Conservation (phyloP, 208 protist genomes). For the Blechomonas ayalai region DNA sequence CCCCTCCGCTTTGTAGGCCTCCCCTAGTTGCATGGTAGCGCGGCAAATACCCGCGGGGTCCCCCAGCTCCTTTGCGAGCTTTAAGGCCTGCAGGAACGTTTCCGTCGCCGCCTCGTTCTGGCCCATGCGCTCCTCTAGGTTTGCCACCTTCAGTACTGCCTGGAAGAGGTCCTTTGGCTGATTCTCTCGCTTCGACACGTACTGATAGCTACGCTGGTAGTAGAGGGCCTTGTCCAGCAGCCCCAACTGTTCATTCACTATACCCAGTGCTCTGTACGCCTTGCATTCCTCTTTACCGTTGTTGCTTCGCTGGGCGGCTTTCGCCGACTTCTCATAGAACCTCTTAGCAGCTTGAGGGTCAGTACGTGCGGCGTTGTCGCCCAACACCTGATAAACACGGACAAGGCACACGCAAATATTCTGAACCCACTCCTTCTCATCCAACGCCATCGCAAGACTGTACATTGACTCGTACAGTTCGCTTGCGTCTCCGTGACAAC, state of each 20-base stretch:
- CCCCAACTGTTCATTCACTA: constrained; percentile 60
- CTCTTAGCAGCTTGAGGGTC: constrained; percentile 26
- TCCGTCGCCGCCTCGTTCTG: constrained; percentile 50
- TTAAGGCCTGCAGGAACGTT: constrained; percentile 55
- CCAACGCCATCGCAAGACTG: constrained; percentile 45
- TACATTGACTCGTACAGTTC: constrained; percentile 63
- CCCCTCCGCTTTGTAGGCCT: constrained; percentile 45
- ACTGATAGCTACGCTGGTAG: constrained; percentile 62
- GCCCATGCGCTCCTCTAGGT: constrained; percentile 74
- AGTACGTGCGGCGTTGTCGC: constrained; percentile 16
- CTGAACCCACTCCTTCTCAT: constrained; percentile 28
- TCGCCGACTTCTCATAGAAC: constrained; percentile 42
- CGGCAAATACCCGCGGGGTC: constrained; percentile 56
- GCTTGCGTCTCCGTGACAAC: constrained; percentile 35
- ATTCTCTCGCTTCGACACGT: constrained; percentile 31
- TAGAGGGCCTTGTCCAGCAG: constrained; percentile 51
- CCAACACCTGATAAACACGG: constrained; percentile 56
- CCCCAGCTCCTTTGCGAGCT: constrained; percentile 55
- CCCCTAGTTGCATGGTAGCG: constrained; percentile 78
- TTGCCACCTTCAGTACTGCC: constrained; percentile 59
- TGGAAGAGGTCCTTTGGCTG: constrained; percentile 36
- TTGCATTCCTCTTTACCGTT: constrained; percentile 34
- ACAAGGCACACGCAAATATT: constrained; percentile 52
- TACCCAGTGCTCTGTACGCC: constrained; percentile 62
- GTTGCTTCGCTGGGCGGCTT: constrained; percentile 28